Evolutionary conservation across 2,329 filamentous ascomycete species (phyloP).

Genomic region (Clonostachys solani): DNA sequence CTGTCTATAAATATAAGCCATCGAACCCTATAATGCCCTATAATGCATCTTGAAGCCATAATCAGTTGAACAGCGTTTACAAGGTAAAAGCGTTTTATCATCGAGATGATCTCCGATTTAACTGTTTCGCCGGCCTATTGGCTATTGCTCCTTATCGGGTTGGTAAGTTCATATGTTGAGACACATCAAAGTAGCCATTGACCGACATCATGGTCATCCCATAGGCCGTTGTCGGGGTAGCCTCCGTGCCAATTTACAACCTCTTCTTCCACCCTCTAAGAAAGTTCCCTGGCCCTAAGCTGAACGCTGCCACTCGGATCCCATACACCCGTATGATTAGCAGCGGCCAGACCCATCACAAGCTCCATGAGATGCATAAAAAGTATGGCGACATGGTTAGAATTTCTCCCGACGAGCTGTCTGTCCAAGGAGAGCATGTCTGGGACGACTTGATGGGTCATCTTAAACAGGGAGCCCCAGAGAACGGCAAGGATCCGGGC

Average conservation of each 20-base stretch:
- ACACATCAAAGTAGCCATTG: too few species aligned
- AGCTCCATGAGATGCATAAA: slow-evolving; percentile 9
- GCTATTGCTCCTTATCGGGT: too few species aligned
- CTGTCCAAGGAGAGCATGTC: slow-evolving; percentile 24
- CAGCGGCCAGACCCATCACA: slow-evolving; percentile 7
- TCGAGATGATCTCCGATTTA: too few species aligned
- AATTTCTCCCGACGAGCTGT: slow-evolving; percentile 29
- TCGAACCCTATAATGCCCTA: too few species aligned
- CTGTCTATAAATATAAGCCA: too few species aligned
- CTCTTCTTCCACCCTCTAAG: background rate
- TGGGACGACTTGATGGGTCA: slow-evolving; percentile 33
- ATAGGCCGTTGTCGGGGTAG: too few species aligned
- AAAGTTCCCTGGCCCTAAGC: background rate
- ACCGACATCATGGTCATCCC: too few species aligned
- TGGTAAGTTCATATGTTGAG: too few species aligned
- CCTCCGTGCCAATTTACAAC: slow-evolving; percentile 3
- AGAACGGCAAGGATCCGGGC: background rate
- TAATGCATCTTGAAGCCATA: too few species aligned
- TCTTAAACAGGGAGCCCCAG: background rate
- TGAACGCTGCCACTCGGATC: background rate
- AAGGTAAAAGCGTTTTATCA: too few species aligned
- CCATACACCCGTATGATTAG: background rate
- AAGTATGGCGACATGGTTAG: slow-evolving; percentile 29
- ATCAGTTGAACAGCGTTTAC: too few species aligned
- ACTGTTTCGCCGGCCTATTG: too few species aligned